Percentiles rank a stretch among this genome's conserved stretches.
These are phyloP conservation scores for Atkinsonella texensis DNA, from an alignment of 2,329 filamentous ascomycete genomes.

Conservation along the genomic window DNA sequence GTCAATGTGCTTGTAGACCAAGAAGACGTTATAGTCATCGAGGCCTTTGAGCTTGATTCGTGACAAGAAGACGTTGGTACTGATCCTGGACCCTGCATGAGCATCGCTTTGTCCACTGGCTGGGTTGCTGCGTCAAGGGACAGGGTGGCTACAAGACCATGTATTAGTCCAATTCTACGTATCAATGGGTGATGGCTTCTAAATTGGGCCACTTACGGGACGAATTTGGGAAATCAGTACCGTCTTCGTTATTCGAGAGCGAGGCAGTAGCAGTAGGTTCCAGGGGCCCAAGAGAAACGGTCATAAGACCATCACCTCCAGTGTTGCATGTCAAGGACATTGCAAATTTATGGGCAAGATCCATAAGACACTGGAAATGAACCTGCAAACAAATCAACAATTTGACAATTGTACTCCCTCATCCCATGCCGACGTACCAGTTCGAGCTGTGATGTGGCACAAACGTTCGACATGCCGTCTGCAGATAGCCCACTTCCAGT, in stretches of 20 bases:
- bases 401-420: background rate
- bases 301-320: slow-evolving; percentile 21
- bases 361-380: slow-evolving; percentile 19
- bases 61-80: background rate
- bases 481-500: slow-evolving; percentile 8
- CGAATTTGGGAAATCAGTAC: background rate
- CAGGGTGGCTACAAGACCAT: background rate
- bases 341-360: slow-evolving; percentile 13
- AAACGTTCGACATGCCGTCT: slow-evolving; percentile 9
- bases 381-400: slow-evolving; percentile 14
- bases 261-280: slow-evolving; percentile 9
- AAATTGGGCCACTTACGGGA: background rate
- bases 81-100: background rate
- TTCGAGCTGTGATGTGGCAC: slow-evolving; percentile 6
- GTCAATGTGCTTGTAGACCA: background rate
- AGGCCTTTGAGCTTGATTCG: background rate
- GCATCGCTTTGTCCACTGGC: background rate
- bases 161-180: background rate
- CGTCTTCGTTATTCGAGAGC: background rate
- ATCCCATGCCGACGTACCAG: background rate
- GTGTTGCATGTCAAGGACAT: slow-evolving; percentile 17
- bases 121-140: background rate
- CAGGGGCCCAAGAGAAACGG: slow-evolving; percentile 13
- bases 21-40: background rate
- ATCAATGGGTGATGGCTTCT: background rate